A percentile compares a stretch with the other conserved stretches of the same genome.
phyloP scores from a whole-genome alignment of 108 stramenopile species.

The Cyclotella cryptica region DNA sequence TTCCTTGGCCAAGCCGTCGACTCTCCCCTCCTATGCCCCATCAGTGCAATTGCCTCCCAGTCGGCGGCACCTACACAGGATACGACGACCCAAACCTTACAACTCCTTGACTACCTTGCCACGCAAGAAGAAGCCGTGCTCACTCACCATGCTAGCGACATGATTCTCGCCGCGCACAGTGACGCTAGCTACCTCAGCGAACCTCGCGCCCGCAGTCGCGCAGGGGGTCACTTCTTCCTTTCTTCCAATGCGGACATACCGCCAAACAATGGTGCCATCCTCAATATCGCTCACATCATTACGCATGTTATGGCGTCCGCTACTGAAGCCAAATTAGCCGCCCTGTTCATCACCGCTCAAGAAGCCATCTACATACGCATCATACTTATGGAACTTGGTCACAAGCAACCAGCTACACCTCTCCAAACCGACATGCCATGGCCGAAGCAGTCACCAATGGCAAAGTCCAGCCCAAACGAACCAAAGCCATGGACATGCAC shows the following conservation, averaged over 20 bases:
- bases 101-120: slow-evolving; percentile 52
- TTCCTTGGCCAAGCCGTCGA: slow-evolving; percentile 53
- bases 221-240: slow-evolving; percentile 45
- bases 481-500: neutral
- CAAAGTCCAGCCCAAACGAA: neutral
- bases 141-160: slow-evolving; percentile 31
- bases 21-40: slow-evolving; percentile 23
- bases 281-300: no score
- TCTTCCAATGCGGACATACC: neutral
- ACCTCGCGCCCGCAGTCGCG: slow-evolving; percentile 37
- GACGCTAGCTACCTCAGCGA: slow-evolving; percentile 48
- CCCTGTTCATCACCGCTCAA: neutral
- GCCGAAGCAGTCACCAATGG: neutral
- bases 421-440: neutral
- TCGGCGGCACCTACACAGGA: slow-evolving; percentile 23
- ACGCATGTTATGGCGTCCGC: neutral
- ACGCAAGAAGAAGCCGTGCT: slow-evolving; percentile 50
- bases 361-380: neutral
- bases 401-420: neutral
- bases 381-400: neutral
- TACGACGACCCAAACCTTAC: slow-evolving; percentile 15
- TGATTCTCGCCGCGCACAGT: slow-evolving; percentile 1
- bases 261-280: neutral
- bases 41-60: slow-evolving; percentile 20
- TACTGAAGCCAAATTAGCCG: neutral